A percentile compares a stretch with the other conserved stretches of the same genome.
Evolutionary conservation across 768 basidiomycete genomes (phyloP).

Genomic region (Amanita inopinata): DNA sequence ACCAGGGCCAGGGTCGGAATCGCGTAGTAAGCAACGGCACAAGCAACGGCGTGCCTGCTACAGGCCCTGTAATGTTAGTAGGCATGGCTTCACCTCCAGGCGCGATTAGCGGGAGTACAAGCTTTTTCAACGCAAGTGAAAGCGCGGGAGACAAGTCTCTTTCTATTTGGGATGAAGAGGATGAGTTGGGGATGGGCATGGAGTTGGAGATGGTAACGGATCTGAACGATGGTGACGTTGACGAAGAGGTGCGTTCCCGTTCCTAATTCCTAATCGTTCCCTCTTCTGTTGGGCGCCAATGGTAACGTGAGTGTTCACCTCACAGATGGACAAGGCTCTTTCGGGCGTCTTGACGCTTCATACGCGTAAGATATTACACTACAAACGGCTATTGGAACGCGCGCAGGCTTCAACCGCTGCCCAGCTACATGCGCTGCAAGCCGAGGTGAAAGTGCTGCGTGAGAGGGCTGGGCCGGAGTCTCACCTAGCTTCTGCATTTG

Average conservation of each 20-base stretch:
- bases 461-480: slow-evolving; percentile 20
- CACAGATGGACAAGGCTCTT: slow-evolving; percentile 30
- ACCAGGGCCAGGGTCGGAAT: too few species aligned
- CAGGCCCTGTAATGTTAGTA: too few species aligned
- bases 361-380: slow-evolving; percentile 52
- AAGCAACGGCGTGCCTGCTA: too few species aligned
- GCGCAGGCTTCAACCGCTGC: slow-evolving; percentile 72
- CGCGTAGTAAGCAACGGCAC: too few species aligned
- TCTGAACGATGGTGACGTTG: slow-evolving; percentile 43
- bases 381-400: slow-evolving; percentile 73
- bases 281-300: background rate
- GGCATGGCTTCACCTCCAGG: too few species aligned
- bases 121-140: background rate
- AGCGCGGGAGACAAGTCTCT: background rate
- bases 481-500: slow-evolving; percentile 10
- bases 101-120: background rate
- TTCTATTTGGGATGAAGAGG: slow-evolving; percentile 11
- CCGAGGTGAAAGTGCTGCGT: slow-evolving; percentile 63
- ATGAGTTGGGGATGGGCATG: slow-evolving; percentile 8
- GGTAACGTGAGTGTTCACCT: background rate
- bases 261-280: background rate
- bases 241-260: slow-evolving; percentile 50
- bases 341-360: slow-evolving; percentile 31
- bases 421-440: slow-evolving; percentile 79
- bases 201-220: slow-evolving; percentile 74